Conservation (phyloP, 2,329 filamentous ascomycete genomes). For the Fusarium coicis region DNA sequence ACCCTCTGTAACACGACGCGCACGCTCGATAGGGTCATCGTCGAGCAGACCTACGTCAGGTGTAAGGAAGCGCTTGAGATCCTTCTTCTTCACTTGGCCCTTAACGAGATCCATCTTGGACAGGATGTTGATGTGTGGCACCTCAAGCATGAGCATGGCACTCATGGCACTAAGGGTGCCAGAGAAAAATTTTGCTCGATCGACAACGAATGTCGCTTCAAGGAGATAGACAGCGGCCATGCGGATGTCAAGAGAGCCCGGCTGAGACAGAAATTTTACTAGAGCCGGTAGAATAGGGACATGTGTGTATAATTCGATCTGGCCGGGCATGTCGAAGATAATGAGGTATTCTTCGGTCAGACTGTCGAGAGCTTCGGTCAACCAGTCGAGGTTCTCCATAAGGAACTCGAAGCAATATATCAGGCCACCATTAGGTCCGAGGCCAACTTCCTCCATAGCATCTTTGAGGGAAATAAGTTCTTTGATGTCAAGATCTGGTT, state of each 20-base stretch:
- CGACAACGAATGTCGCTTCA: slow-evolving; percentile 94
- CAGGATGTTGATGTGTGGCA: slow-evolving; percentile 95
- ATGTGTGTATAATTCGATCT: slow-evolving; percentile 98
- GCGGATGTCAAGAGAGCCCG: slow-evolving; percentile 86
- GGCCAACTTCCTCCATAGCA: slow-evolving; percentile 93
- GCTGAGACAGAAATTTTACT: slow-evolving; percentile 81
- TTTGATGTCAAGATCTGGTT: slow-evolving; percentile 94
- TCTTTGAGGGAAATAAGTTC: slow-evolving; percentile 93
- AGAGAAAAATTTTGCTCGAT: slow-evolving; percentile 96
- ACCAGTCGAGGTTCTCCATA: slow-evolving; percentile 92
- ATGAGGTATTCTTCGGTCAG: slow-evolving; percentile 96
- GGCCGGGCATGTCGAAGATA: slow-evolving; percentile 98
- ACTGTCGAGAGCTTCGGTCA: slow-evolving; percentile 84
- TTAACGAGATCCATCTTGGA: slow-evolving; percentile 98
- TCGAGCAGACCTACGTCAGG: slow-evolving; percentile 86
- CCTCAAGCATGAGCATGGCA: slow-evolving; percentile 98
- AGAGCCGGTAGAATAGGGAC: slow-evolving; percentile 90
- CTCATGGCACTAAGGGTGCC: slow-evolving; percentile 97
- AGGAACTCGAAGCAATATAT: slow-evolving; percentile 98
- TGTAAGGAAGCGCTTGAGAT: slow-evolving; percentile 89
- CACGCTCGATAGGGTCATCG: slow-evolving; percentile 73
- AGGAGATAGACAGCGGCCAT: slow-evolving; percentile 95
- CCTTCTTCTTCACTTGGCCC: slow-evolving; percentile 85
- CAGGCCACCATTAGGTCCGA: slow-evolving; percentile 91
- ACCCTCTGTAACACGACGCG: slow-evolving; percentile 53